phyloP scores from a whole-genome alignment of 177 flowering plant species.

The Vitis hybrid region DNA sequence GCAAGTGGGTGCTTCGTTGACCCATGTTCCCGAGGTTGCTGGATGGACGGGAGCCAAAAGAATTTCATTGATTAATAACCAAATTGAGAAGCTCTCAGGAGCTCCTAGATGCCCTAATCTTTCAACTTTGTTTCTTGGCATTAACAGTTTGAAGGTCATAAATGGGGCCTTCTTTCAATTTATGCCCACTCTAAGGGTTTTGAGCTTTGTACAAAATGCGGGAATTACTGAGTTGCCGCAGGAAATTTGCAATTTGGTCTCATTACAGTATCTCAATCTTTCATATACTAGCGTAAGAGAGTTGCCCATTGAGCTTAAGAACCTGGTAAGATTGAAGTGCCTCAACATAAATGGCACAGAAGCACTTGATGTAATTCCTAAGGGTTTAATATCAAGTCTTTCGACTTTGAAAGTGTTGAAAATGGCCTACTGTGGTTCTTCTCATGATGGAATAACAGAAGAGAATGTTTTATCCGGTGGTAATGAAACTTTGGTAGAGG shows the following conservation, averaged over 20 bases:
- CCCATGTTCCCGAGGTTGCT: neutral
- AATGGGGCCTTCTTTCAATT: conserved; percentile 4
- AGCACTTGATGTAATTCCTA: neutral
- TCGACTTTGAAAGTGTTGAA: conserved; percentile 4
- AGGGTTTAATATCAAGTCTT: conserved; percentile 7
- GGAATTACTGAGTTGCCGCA: neutral
- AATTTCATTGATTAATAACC: conserved; percentile 12
- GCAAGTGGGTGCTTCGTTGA: neutral
- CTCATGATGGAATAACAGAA: too few relatives aligned
- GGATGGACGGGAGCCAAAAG: neutral
- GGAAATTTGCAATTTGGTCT: neutral
- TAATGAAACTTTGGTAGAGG: conserved; percentile 2
- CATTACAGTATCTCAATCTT: conserved; percentile 15
- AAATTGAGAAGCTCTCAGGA: neutral
- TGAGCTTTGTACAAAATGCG: conserved; percentile 5
- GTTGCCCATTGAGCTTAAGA: conserved; percentile 11
- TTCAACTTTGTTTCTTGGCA: conserved; percentile 9
- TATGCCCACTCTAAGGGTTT: conserved; percentile 18
- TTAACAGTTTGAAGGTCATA: conserved; percentile 7
- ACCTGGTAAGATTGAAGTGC: conserved; percentile 5
- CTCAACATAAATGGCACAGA: conserved; percentile 8
- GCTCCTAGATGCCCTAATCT: conserved; percentile 9
- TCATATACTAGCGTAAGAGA: conserved; percentile 9
- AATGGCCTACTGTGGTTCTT: neutral
- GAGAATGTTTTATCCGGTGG: neutral